A percentile compares a stretch with the other conserved stretches of the same genome.
phyloP scores from a whole-genome alignment of 2,329 filamentous ascomycete genomes.

The Didymosphaeria variabile region DNA sequence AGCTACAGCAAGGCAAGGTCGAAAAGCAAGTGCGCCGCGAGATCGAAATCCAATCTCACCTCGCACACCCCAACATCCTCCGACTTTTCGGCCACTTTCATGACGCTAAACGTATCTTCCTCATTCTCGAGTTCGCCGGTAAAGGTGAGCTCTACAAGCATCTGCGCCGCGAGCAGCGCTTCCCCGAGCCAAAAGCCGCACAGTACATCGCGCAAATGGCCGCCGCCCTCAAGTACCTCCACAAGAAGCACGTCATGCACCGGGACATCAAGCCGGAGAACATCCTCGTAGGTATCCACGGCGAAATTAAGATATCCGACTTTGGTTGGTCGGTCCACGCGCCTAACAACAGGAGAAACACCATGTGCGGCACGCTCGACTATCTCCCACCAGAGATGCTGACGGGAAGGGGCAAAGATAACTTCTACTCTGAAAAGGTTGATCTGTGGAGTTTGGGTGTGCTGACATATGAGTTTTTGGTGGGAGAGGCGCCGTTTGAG shows the following conservation, averaged over 20 bases:
- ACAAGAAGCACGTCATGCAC: conserved; percentile 98
- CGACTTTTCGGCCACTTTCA: conserved; percentile 89
- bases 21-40: conserved; percentile 89
- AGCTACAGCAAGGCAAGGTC: conserved; percentile 80
- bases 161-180: conserved; percentile 77
- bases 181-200: conserved; percentile 85
- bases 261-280: conserved; percentile 98
- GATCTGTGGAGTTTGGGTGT: conserved; percentile 97
- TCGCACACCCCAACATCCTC: conserved; percentile 85
- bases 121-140: conserved; percentile 87
- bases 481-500: conserved; percentile 96
- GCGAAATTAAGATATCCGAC: conserved; percentile 98
- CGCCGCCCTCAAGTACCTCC: conserved; percentile 86
- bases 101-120: conserved; percentile 85
- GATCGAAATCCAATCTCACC: conserved; percentile 88
- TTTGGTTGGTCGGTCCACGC: conserved; percentile 99
- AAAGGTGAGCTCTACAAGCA: conserved; percentile 91
- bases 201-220: conserved; percentile 92
- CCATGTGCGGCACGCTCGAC: conserved; percentile 96
- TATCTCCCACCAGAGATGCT: conserved; percentile 99
- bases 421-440: conserved; percentile 94
- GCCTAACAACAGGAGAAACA: conserved; percentile 90
- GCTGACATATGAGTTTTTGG: conserved; percentile 93
- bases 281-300: conserved; percentile 93
- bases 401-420: conserved; percentile 79